A percentile compares a stretch with the other conserved stretches of the same genome.
These are phyloP conservation scores for Trichoderma simmonsii DNA, from an alignment of 2,329 filamentous ascomycete genomes.

Conservation along the genomic window DNA sequence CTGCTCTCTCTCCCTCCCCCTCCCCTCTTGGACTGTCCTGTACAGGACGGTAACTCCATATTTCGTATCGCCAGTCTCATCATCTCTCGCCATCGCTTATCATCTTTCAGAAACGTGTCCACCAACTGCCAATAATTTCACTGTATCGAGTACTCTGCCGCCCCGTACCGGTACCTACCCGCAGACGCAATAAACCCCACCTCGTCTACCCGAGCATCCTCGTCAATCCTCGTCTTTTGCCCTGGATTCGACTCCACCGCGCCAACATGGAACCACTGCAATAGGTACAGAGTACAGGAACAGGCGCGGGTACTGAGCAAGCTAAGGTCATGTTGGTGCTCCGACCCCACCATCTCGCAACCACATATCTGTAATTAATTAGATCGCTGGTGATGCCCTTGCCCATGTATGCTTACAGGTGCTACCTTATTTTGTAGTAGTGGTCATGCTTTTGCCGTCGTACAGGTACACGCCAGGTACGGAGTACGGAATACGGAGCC, in stretches of 20 bases:
- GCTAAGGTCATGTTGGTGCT: background rate
- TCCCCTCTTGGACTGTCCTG: background rate
- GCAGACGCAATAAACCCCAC: background rate
- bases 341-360: slow-evolving; percentile 11
- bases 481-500: background rate
- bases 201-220: background rate
- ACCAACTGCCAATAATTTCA: background rate
- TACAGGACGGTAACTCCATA: background rate
- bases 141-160: background rate
- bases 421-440: slow-evolving; percentile 1
- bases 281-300: background rate
- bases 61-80: background rate
- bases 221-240: background rate
- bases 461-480: background rate
- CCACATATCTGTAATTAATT: background rate
- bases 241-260: background rate
- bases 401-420: slow-evolving; percentile 5
- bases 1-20: background rate
- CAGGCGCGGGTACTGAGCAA: background rate
- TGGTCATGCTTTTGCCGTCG: background rate
- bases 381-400: slow-evolving; percentile 12
- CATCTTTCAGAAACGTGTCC: slow-evolving; percentile 15
- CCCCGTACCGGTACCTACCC: background rate
- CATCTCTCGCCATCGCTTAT: slow-evolving; percentile 7
- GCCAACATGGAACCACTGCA: background rate